Base-by-base conservation (phyloP, 768 basidiomycete genomes). In the Boletus bicolor region DNA sequence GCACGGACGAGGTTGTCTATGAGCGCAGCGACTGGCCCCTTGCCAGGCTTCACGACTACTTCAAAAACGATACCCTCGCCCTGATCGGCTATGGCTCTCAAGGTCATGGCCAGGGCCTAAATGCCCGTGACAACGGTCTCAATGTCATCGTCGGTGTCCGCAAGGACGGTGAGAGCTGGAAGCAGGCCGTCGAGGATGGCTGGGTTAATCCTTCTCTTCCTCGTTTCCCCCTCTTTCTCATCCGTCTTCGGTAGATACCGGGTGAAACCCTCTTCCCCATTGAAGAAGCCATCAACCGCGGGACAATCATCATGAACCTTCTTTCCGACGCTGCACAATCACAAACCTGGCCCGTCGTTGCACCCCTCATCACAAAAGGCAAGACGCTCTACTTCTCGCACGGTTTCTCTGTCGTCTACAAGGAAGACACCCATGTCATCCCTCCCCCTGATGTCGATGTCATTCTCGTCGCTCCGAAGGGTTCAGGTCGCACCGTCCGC, bases 321-420 rank as follows among this genome's bases (percentile, higher is more conserved):
- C 86, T 99, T 63, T 98, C 96, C 44, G 97, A 99, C 68, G 97
- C 97, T 47, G 97, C 96, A n/a, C 97, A 99, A 78, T 94, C 92
- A 14, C 84, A 89, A 73, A 98, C 95, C 32, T 99, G 97, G 97
- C 79, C 88, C 38, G 77, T 81, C 51, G 64, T 99, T 65, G 87
- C 85, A 43, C 96, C 97, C 53, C 85, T 98, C 68, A 95, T 98
- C 80, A 98, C 94, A 75, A 93, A 95, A 84, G 97, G 92, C 78
- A 98, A 99, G 83, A 99, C 97, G n/a, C 89, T 99, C 60, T 99
- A 99, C 87, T 99, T 99, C 82, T 93, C 96, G 7, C 97, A 99
- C 74, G 97, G 97, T 68, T 99, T 99, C 88, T 98, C 96, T 61
- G 84, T 98, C 62, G 93, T 99, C 52, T 99, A 88, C 86, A 93